These are phyloP conservation scores for Wickerhamiella australiensis DNA, from an alignment of 805 yeast genomes.

Conservation along the genomic window DNA sequence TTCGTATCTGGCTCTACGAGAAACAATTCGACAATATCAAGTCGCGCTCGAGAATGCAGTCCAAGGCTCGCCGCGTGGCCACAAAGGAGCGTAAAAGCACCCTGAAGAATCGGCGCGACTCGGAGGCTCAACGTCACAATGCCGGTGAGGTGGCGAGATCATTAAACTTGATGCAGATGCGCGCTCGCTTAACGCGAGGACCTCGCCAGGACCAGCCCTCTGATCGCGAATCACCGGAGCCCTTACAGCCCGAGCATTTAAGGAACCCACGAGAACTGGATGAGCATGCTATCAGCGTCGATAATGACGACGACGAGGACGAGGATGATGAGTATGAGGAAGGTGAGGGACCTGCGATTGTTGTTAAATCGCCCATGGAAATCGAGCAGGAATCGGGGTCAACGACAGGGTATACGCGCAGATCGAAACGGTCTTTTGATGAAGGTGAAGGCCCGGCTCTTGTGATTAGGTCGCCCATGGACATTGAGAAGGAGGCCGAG, in stretches of 20 bases:
- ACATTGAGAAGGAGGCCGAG: slow-evolving; percentile 34
- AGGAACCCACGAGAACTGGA: not conserved
- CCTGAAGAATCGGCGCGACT: slow-evolving; percentile 19
- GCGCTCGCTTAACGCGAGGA: slow-evolving; percentile 7
- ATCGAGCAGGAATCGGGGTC: slow-evolving; percentile 31
- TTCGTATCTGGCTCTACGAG: slow-evolving; percentile 83
- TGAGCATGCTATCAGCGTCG: not conserved
- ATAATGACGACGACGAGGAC: slow-evolving; percentile 3
- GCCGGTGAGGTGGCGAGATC: slow-evolving; percentile 61
- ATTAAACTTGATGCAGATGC: slow-evolving; percentile 57
- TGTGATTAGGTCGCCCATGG: slow-evolving; percentile 67
- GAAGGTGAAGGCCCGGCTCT: slow-evolving; percentile 66
- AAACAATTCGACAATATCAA: slow-evolving; percentile 74
- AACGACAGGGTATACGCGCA: not conserved
- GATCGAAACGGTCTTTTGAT: slow-evolving; percentile 16
- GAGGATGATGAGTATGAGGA: slow-evolving; percentile 30
- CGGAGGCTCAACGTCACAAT: not conserved
- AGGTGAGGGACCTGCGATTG: slow-evolving; percentile 65
- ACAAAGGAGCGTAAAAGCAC: slow-evolving; percentile 42
- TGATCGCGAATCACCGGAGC: not conserved
- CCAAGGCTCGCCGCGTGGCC: slow-evolving; percentile 68
- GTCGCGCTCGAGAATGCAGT: slow-evolving; percentile 61
- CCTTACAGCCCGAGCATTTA: not conserved
- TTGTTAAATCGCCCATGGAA: slow-evolving; percentile 69
- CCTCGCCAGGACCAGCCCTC: not conserved